Base-by-base conservation (phyloP, 1,284 basidiomycete species). In the Naganishia sp. region DNA sequence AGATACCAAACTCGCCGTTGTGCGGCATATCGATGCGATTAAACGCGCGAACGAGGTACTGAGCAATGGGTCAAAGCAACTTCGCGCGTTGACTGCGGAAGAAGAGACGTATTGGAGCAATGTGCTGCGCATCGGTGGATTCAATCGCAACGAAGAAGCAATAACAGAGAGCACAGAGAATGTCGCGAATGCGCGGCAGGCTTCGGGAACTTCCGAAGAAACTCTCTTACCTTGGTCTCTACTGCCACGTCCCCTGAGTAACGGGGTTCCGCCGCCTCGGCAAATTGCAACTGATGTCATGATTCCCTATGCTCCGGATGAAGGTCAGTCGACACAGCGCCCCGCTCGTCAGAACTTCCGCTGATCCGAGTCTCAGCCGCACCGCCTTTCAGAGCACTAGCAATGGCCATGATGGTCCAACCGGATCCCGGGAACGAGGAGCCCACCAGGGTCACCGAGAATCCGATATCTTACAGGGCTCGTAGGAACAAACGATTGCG, bases 241-340 rank as follows among this genome's bases (percentile, higher is more conserved):
- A 1, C 39, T 63, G 6, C 64, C 68, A 9, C 31, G 57, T 25
- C 57, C 57, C 2, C 57, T 61, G 21, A 50, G 48, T 31, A 63
- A 56, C n/a, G 60, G 59, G 9, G 16, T 66, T 39, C 46, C 66
- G 16, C 68, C 66, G 15, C 25, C 65, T 33, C 46, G 59, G 15
- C 63, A 66, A 42, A 65, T 63, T 16, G 77, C 78, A 1, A 77
- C 73, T 56, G 79, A 80, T 67, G 66, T 79, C 9, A 74, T 79
- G 53, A 75, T 80, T 15, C 78, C 78, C 6, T 80, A 78, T 64
- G 78, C 79, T 11, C 69, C 77, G 6, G 78, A 80, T 66, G 79
- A 80, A 69, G 75, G 76, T 75, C 57, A 69, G 72, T 23, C 25
- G 1, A 4, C 10, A 0, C 2, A 2, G 4, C 4, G 15, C 21